Evolutionary conservation across 495 filamentous ascomycete genomes (phyloP), one percentile per base, ranked within the genome.

Genomic region (Filosporella fistucella): DNA sequence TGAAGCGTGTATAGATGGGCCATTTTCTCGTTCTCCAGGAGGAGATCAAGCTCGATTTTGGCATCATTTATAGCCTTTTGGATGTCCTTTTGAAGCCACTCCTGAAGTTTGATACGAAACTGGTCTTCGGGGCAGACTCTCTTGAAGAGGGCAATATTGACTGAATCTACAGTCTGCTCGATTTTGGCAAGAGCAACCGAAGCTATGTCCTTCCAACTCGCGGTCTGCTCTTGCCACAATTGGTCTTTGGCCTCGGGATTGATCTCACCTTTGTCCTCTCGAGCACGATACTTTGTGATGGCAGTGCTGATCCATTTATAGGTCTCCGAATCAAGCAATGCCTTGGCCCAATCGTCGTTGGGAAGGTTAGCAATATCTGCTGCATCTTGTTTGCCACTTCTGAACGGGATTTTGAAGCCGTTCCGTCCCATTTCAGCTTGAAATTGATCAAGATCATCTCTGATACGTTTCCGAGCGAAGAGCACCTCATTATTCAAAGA

Each of bases 381-480:
- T 17, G 46, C 37, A 25, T 49, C 46, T 18, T 40, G 9, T 11
- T 32, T 14, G 45, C 24, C 0, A 1, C 35, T 48, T 5, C 10
- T 9, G 24, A 48, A 48, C 7, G 22, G 12, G 8, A 11, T 21
- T 18, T 29, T 13, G 24, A 41, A 17, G 6, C 36, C 36, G 8
- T 30, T 11, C 10, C 10, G 14, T 1, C 6, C 22, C 46, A 49
- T 49, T 1, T 3, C 16, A 2, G 14, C 10, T 20, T 42, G 25
- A 13, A 49, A 49, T 7, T 2, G 10, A 16, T 49, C 46, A 1
- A 49, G 38, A 26, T 49, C 23, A 20, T 41, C 38, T 20, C 36
- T 25, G 21, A 49, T 49, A n/a, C 43, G 40, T 14, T 51, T 43
- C 22, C 47, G 43, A 1, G 46, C 46, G 11, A 33, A 49, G 2